Evolutionary conservation across 2,329 filamentous ascomycete genomes (phyloP), one percentile per base, ranked within the genome.

Genomic region (Colletotrichum musicola): DNA sequence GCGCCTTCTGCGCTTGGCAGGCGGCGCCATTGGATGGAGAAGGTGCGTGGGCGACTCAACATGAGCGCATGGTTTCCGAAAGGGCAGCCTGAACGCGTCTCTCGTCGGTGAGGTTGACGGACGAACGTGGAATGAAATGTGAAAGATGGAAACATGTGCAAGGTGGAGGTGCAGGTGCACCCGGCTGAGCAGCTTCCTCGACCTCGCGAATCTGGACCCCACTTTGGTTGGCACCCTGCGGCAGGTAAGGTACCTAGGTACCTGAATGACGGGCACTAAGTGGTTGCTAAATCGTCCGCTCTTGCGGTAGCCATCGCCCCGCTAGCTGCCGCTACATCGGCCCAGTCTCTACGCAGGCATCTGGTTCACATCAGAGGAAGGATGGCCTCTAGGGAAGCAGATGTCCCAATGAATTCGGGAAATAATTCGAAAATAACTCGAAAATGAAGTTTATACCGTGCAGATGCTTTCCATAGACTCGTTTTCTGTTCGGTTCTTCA

Each of bases 1-100:
- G 73, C 85, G 86, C 82, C 84, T 87, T 73, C 85, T 86, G 77
- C 88, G 85, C 80, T 88, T 88, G 76, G 86, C 81, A 71, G 85
- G 83, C 79, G 86, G 86, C 74, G 85, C 85, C 87, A 89, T 89
- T 73, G 79, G 73, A 42, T 18, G 2, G 22, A 35, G 40, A 58
- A 35, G 27, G 27, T 55, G 40, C 6, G 44, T 38, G 44, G 20
- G 27, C 35, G 40, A n/a, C 20, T 69, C 63, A 66, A 69, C 66
- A 69, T 66, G 62, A 53, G 66, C 25, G 44, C 66, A 56, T 69
- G 42, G 50, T 61, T 20, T 66, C 44, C 42, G 22, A 22, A 20
- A 16, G 50, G n/a, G 63, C 62, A 61, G 56, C n/a, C 35, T 38
- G 25, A 30, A 44, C 49, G 35, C 49, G 12, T 44, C 38, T 46